Percentiles rank a stretch among this genome's conserved stretches.
phyloP scores from a whole-genome alignment of 306 rosid species.

The Cyclanthera cordifolia region DNA sequence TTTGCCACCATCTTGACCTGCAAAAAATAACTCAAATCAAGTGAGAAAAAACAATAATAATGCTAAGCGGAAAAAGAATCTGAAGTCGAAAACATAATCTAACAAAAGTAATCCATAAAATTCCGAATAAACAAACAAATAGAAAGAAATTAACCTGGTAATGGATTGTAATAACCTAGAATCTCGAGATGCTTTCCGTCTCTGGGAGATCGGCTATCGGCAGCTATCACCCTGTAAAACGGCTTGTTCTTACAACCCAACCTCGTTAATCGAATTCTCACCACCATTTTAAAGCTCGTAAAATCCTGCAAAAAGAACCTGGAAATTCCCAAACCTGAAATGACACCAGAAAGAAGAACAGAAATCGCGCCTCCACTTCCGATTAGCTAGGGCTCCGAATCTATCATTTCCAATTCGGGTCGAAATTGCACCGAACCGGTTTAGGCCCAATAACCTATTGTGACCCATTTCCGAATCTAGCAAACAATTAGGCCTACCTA shows the following conservation, averaged over 20 bases:
- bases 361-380: constrained; percentile 20
- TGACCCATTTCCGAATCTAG: too few relatives aligned
- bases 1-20: constrained; percentile 83
- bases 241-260: constrained; percentile 83
- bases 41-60: neutral
- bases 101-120: neutral
- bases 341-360: constrained; percentile 2
- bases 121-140: neutral
- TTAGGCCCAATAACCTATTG: neutral
- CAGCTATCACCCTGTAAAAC: constrained; percentile 80
- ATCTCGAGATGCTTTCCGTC: constrained; percentile 90
- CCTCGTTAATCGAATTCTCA: constrained; percentile 68
- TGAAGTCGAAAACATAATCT: neutral
- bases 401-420: neutral
- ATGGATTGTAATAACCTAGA: constrained; percentile 78
- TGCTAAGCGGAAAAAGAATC: neutral
- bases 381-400: neutral
- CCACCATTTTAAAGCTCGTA: constrained; percentile 46
- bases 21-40: constrained; percentile 10
- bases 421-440: neutral
- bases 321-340: neutral
- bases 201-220: constrained; percentile 84
- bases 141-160: constrained; percentile 40
- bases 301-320: neutral
- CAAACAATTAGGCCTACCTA: too few relatives aligned